phyloP scores from a whole-genome alignment of 2,329 filamentous ascomycete species.

The Cyphellophora europaea region DNA sequence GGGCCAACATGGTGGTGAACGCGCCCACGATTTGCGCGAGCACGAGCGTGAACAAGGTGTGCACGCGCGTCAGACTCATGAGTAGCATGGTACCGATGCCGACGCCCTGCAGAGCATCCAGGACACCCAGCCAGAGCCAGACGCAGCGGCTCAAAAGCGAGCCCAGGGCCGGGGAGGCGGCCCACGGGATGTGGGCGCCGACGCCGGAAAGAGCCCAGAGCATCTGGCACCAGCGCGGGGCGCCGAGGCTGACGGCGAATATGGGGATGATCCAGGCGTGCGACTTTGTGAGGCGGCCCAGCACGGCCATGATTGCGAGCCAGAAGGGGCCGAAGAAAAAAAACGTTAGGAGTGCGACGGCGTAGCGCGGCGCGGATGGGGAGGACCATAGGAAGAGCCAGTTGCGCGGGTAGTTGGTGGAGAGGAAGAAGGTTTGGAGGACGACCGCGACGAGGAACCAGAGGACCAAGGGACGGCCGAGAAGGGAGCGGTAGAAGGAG shows the following conservation, averaged over 20 bases:
- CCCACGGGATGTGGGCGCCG: conserved; percentile 47
- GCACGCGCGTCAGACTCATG: conserved; percentile 46
- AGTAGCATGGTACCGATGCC: conserved; percentile 51
- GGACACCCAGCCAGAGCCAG: conserved; percentile 51
- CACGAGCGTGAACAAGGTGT: conserved; percentile 45
- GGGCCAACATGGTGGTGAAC: conserved; percentile 42
- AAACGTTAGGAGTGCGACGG: conserved; percentile 34
- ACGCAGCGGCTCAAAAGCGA: conserved; percentile 38
- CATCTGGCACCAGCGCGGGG: conserved; percentile 50
- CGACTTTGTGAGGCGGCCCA: conserved; percentile 37
- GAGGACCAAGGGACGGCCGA: conserved; percentile 42
- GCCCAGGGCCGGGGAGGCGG: conserved; percentile 33
- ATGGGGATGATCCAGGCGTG: conserved; percentile 51
- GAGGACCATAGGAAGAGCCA: conserved; percentile 49
- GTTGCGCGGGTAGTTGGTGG: conserved; percentile 49
- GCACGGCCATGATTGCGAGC: conserved; percentile 34
- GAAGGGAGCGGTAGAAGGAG: conserved; percentile 46
- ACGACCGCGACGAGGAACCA: conserved; percentile 21
- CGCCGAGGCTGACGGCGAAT: conserved; percentile 49
- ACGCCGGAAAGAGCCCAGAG: conserved; percentile 45
- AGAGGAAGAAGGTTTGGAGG: conserved; percentile 52
- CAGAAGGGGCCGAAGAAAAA: conserved; percentile 31
- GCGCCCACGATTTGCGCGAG: conserved; percentile 46
- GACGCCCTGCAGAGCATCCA: conserved; percentile 48
- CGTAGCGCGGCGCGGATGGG: conserved; percentile 38